Percentiles rank a stretch among this genome's conserved stretches.
These are phyloP conservation scores for Verticillium nonalfalfae DNA, from an alignment of 2,329 filamentous ascomycete genomes.

Conservation along the genomic window DNA sequence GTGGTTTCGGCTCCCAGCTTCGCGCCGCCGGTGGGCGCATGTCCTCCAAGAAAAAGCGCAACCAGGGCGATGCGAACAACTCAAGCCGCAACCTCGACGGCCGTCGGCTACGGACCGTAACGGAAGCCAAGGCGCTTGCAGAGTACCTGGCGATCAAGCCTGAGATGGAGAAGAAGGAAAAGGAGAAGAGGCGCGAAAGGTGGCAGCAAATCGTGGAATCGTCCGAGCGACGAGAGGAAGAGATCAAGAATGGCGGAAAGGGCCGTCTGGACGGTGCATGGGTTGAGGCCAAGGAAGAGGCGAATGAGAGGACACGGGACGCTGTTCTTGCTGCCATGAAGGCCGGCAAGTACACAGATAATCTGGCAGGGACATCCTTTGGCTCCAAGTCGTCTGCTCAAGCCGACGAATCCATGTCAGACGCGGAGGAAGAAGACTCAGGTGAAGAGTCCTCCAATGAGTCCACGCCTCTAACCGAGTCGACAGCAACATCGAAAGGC, in stretches of 20 bases:
- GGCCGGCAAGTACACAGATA: conserved; percentile 56
- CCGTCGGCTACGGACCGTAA: conserved; percentile 81
- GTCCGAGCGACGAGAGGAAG: conserved; percentile 76
- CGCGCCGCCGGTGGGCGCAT: conserved; percentile 96
- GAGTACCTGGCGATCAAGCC: conserved; percentile 95
- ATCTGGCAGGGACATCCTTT: conserved; percentile 44
- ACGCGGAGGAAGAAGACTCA: conserved; percentile 29
- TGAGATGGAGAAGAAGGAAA: conserved; percentile 93
- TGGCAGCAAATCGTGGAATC: conserved; percentile 87
- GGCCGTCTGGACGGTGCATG: conserved; percentile 80
- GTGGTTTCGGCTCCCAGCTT: conserved; percentile 94
- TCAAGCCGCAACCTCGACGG: conserved; percentile 94
- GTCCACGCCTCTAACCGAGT: conserved; percentile 40
- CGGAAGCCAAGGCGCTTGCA: conserved; percentile 89
- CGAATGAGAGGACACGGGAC: conserved; percentile 72
- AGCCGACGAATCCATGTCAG: conserved; percentile 23
- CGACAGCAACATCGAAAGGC: conserved; percentile 27
- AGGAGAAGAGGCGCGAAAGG: conserved; percentile 73
- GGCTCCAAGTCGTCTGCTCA: conserved; percentile 35
- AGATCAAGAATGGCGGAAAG: conserved; percentile 67
- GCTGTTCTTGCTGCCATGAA: conserved; percentile 68
- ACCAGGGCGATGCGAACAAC: conserved; percentile 75
- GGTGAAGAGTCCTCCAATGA: conserved; percentile 35
- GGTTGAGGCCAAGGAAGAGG: conserved; percentile 93
- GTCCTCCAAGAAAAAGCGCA: conserved; percentile 88